These are phyloP conservation scores for Ceratocystis harringtonii DNA, from an alignment of 2,329 filamentous ascomycete genomes.

Conservation along the genomic window DNA sequence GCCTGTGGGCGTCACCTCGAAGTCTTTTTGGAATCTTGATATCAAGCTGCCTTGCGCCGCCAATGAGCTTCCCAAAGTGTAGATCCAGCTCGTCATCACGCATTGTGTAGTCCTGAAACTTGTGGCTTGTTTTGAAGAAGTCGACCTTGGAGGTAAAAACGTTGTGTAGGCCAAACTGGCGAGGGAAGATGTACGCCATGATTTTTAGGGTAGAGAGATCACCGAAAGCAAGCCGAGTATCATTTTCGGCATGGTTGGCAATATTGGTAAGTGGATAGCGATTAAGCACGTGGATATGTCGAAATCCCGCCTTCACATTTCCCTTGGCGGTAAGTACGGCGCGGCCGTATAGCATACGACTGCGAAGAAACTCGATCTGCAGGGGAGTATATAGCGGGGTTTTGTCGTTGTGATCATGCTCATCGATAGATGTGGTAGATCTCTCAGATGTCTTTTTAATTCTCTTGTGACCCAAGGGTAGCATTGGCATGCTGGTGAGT, in stretches of 20 bases:
- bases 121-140: slow-evolving; percentile 49
- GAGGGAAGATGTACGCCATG: slow-evolving; percentile 87
- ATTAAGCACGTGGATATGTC: slow-evolving; percentile 31
- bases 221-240: neutral
- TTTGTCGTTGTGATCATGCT: neutral
- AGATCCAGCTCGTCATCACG: slow-evolving; percentile 64
- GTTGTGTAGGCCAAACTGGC: slow-evolving; percentile 81
- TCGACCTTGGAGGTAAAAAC: slow-evolving; percentile 66
- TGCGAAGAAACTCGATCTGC: slow-evolving; percentile 62
- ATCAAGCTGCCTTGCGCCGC: slow-evolving; percentile 10
- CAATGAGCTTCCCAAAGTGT: slow-evolving; percentile 18
- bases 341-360: slow-evolving; percentile 72
- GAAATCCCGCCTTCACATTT: slow-evolving; percentile 56
- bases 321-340: slow-evolving; percentile 55
- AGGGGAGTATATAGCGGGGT: slow-evolving; percentile 26
- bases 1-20: slow-evolving; percentile 40
- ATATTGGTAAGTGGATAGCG: neutral
- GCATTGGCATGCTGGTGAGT: slow-evolving; percentile 32
- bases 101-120: slow-evolving; percentile 70
- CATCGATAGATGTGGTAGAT: neutral
- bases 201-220: slow-evolving; percentile 46
- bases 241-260: slow-evolving; percentile 19
- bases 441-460: neutral
- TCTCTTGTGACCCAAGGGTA: neutral
- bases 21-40: slow-evolving; percentile 48